These are phyloP conservation scores for Termitomyces sp. DNA, from an alignment of 768 basidiomycete genomes.

Conservation along the genomic window DNA sequence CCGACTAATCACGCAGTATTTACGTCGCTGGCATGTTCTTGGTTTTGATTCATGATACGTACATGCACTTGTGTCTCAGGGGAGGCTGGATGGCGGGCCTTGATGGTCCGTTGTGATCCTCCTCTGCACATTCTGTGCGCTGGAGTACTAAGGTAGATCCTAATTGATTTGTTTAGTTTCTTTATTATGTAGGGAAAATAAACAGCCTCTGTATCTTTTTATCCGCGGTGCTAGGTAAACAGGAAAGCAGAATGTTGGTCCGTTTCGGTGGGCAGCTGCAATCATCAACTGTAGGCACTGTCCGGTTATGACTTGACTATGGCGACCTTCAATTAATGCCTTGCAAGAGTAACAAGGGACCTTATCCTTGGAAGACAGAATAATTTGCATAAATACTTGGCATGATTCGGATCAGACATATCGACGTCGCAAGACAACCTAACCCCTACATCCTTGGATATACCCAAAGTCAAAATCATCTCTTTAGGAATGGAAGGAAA, in stretches of 20 bases:
- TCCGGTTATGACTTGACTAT: no score
- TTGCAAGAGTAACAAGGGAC: no score
- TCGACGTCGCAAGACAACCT: no score
- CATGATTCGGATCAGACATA: no score
- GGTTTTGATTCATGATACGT: slow-evolving; percentile 3
- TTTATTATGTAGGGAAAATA: not conserved
- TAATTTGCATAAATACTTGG: no score
- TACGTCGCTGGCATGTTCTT: slow-evolving; percentile 10
- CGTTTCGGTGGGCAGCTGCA: no score
- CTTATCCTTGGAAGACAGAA: no score
- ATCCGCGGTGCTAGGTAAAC: slow-evolving; percentile 10
- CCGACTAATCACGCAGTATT: slow-evolving; percentile 14
- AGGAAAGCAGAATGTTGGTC: no score
- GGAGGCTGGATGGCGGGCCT: slow-evolving; percentile 9
- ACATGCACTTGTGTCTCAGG: not conserved
- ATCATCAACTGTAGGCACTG: no score
- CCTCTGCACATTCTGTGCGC: slow-evolving; percentile 8
- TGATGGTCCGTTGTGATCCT: slow-evolving; percentile 9
- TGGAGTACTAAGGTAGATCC: slow-evolving; percentile 9
- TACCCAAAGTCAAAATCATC: not conserved
- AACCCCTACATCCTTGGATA: not conserved
- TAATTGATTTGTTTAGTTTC: not conserved
- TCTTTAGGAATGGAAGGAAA: slow-evolving; percentile 4
- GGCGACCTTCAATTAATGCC: no score
- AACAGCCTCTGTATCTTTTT: slow-evolving; percentile 13